A percentile compares a stretch with the other conserved stretches of the same genome.
phyloP scores from a whole-genome alignment of 2,329 filamentous ascomycete genomes.

The Botryosphaeria dothidea region DNA sequence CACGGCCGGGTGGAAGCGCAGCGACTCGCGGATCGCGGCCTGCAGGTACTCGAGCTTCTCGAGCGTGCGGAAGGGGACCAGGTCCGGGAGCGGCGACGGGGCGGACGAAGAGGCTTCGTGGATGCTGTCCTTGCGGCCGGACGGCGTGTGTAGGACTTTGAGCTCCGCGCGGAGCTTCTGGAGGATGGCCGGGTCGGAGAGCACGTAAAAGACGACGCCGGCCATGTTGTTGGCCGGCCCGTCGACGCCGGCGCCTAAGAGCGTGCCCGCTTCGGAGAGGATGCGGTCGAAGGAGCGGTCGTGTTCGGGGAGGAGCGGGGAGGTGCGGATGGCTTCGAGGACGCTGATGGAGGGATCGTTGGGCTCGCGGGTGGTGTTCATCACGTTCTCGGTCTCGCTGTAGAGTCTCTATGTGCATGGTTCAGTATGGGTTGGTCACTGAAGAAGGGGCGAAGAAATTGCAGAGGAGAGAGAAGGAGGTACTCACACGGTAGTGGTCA shows the following conservation, averaged over 20 bases:
- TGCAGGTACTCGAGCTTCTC: conserved; percentile 24
- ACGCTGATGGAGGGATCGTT: not conserved
- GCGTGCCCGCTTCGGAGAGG: conserved; percentile 19
- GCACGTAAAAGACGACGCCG: conserved; percentile 20
- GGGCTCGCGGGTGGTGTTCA: not conserved
- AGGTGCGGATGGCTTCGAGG: not conserved
- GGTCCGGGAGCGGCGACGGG: conserved; percentile 12
- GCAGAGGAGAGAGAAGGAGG: not conserved
- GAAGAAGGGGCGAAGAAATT: not conserved
- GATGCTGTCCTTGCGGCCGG: not conserved
- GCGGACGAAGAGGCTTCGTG: conserved; percentile 23
- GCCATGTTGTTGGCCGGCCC: conserved; percentile 23
- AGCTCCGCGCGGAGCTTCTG: conserved; percentile 21
- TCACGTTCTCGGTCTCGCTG: not conserved
- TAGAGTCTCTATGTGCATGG: not conserved
- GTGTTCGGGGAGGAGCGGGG: conserved; percentile 4
- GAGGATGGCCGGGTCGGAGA: conserved; percentile 16
- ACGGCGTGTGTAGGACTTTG: conserved; percentile 21
- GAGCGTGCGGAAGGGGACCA: conserved; percentile 12
- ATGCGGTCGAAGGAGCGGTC: conserved; percentile 20
- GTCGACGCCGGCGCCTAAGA: conserved; percentile 25
- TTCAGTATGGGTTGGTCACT: no score
- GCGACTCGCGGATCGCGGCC: conserved; percentile 24
- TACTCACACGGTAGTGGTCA: not conserved
- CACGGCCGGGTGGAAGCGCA: conserved; percentile 21